Percentiles rank a stretch among this genome's conserved stretches.
phyloP scores from a whole-genome alignment of 2,329 filamentous ascomycete genomes.

The Neopestalotiopsis sp. region DNA sequence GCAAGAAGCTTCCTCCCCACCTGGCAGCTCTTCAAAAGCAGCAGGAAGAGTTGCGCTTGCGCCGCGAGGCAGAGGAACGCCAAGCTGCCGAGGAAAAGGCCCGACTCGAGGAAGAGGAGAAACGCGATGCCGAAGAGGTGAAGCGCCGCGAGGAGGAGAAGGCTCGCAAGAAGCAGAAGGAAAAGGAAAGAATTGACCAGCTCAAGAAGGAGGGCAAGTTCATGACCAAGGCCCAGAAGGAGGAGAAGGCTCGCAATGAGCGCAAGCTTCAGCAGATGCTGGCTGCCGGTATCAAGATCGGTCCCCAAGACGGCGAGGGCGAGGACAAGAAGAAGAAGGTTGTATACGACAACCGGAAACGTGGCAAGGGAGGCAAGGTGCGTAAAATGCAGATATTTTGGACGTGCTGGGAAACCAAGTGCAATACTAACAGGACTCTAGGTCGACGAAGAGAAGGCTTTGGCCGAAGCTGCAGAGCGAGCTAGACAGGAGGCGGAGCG shows the following conservation, averaged over 20 bases:
- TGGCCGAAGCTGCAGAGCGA: slow-evolving; percentile 79
- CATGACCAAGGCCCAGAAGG: slow-evolving; percentile 83
- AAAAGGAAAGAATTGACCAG: slow-evolving; percentile 85
- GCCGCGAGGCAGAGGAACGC: slow-evolving; percentile 67
- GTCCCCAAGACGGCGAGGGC: slow-evolving; percentile 55
- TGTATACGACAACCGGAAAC: slow-evolving; percentile 77
- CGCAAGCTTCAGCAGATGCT: slow-evolving; percentile 85
- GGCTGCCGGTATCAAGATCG: slow-evolving; percentile 76
- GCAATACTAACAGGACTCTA: slow-evolving; percentile 36
- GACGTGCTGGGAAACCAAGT: slow-evolving; percentile 10
- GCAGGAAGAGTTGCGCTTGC: slow-evolving; percentile 75
- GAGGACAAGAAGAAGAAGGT: slow-evolving; percentile 78
- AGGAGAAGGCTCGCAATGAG: slow-evolving; percentile 80
- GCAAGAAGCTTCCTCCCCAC: slow-evolving; percentile 85
- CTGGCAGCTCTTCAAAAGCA: slow-evolving; percentile 79
- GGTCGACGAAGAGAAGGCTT: slow-evolving; percentile 77
- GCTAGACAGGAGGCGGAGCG: slow-evolving; percentile 72
- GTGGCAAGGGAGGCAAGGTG: slow-evolving; percentile 65
- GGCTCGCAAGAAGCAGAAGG: slow-evolving; percentile 80
- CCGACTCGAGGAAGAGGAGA: slow-evolving; percentile 69
- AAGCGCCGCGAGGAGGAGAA: slow-evolving; percentile 75
- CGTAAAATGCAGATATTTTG: slow-evolving; percentile 17
- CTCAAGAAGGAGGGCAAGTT: slow-evolving; percentile 88
- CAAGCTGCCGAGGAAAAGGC: slow-evolving; percentile 67
- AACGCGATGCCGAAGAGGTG: slow-evolving; percentile 67